Evolutionary conservation across 2,329 filamentous ascomycete species (phyloP).

Genomic region (Beauveria caledonica): DNA sequence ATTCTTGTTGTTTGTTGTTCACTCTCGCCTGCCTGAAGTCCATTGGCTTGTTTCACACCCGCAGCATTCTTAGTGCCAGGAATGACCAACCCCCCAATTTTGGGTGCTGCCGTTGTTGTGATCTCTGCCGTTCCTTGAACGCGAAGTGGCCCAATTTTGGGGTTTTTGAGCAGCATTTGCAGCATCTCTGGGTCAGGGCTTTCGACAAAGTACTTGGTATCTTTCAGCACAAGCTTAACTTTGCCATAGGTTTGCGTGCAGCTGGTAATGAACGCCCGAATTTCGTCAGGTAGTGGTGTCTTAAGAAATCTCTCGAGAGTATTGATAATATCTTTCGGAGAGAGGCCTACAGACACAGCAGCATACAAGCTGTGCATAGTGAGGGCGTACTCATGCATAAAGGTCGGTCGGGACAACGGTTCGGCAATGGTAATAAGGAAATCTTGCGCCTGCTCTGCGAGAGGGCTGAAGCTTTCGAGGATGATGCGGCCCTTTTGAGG

Average conservation of each 20-base stretch:
- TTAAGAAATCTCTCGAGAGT: slow-evolving; percentile 85
- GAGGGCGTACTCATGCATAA: slow-evolving; percentile 80
- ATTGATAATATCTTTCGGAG: slow-evolving; percentile 81
- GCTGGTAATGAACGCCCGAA: slow-evolving; percentile 67
- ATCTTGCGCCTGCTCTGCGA: slow-evolving; percentile 73
- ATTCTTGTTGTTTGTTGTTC: slow-evolving; percentile 48
- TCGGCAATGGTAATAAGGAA: slow-evolving; percentile 89
- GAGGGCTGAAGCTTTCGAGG: slow-evolving; percentile 80
- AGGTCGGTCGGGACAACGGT: slow-evolving; percentile 72
- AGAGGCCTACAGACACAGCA: slow-evolving; percentile 85
- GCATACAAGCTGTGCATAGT: slow-evolving; percentile 85
- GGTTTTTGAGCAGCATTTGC: slow-evolving; percentile 77
- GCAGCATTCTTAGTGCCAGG: slow-evolving; percentile 91
- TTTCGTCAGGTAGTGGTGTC: slow-evolving; percentile 72
- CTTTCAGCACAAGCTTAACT: slow-evolving; percentile 88
- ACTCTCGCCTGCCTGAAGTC: slow-evolving; percentile 24
- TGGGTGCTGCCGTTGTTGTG: slow-evolving; percentile 73
- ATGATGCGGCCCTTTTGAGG: slow-evolving; percentile 72
- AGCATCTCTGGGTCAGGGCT: slow-evolving; percentile 81
- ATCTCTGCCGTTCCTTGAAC: slow-evolving; percentile 66
- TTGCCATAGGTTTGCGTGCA: slow-evolving; percentile 91
- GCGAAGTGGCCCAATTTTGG: slow-evolving; percentile 69
- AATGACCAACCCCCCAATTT: slow-evolving; percentile 81
- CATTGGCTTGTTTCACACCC: slow-evolving; percentile 66
- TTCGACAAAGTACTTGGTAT: slow-evolving; percentile 91